Conservation (phyloP, 2,329 filamentous ascomycete genomes). For the Calonectria hawksworthii region DNA sequence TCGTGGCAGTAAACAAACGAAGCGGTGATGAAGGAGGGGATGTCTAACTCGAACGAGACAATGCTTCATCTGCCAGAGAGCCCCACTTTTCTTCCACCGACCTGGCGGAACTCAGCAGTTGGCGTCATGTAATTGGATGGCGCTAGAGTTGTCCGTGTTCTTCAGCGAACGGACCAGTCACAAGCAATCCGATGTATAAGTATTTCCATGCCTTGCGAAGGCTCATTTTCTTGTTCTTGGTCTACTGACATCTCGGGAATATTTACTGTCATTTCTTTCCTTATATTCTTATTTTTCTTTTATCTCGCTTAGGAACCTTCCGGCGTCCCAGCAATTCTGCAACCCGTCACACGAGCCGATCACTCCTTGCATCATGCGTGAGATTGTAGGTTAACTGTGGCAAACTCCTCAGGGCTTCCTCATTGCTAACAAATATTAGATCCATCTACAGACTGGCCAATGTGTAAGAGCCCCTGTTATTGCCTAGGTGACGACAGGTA, state of each 20-base stretch:
- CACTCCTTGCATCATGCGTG: conserved; percentile 47
- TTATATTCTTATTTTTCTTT: not conserved
- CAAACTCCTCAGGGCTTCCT: not conserved
- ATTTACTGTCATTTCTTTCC: too few relatives aligned
- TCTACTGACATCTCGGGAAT: too few relatives aligned
- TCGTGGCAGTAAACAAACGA: not conserved
- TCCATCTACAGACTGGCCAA: conserved; percentile 99
- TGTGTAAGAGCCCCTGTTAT: conserved; percentile 74
- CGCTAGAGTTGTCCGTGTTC: not conserved
- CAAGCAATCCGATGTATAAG: not conserved
- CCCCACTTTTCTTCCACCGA: not conserved
- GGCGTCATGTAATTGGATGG: not conserved
- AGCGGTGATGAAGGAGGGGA: not conserved
- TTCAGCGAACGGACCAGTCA: not conserved
- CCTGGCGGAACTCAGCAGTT: not conserved
- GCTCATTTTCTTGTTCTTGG: not conserved
- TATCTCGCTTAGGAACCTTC: not conserved
- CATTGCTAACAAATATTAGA: conserved; percentile 67
- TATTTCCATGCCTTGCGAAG: not conserved
- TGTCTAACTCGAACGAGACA: not conserved
- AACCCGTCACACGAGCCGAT: not conserved
- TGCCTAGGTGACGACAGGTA: too few relatives aligned
- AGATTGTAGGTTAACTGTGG: conserved; percentile 70
- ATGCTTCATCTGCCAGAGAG: not conserved
- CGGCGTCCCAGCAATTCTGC: too few relatives aligned